These are phyloP conservation scores for Stemphylium vesicarium DNA, from an alignment of 2,329 filamentous ascomycete species.

Conservation along the genomic window DNA sequence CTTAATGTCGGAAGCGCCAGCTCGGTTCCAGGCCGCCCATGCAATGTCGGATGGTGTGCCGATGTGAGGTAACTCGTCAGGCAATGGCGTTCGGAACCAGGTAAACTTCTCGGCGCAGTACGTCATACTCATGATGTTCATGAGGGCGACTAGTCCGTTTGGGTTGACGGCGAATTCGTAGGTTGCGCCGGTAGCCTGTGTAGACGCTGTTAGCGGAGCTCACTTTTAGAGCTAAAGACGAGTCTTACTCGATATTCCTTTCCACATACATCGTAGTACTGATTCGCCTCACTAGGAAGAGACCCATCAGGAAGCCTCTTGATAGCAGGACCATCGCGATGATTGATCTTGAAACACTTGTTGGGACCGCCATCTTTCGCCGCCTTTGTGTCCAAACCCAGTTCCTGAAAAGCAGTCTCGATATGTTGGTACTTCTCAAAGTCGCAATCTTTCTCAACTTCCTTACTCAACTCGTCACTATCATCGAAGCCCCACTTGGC, in stretches of 20 bases:
- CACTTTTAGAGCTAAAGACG: neutral
- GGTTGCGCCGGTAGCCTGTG: conserved; percentile 11
- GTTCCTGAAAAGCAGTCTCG: conserved; percentile 14
- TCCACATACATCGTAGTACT: conserved; percentile 17
- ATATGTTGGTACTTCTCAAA: conserved; percentile 17
- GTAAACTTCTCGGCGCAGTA: conserved; percentile 9
- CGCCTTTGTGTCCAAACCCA: conserved; percentile 11
- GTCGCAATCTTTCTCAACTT: conserved; percentile 16
- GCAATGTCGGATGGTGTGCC: conserved; percentile 13
- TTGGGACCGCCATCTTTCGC: conserved; percentile 17
- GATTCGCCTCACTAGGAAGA: conserved; percentile 8
- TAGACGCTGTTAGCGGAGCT: neutral
- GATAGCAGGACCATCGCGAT: conserved; percentile 13
- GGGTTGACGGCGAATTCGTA: conserved; percentile 16
- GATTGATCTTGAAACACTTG: conserved; percentile 16
- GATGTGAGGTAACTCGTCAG: conserved; percentile 11
- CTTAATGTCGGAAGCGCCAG: neutral
- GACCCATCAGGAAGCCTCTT: conserved; percentile 11
- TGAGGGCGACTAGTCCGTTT: conserved; percentile 3
- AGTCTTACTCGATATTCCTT: conserved; percentile 9
- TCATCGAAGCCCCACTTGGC: conserved; percentile 20
- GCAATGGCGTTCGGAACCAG: conserved; percentile 9
- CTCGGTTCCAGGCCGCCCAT: conserved; percentile 22
- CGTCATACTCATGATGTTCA: conserved; percentile 13
- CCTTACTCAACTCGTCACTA: conserved; percentile 1